These are phyloP conservation scores for Fusarium pseudoanthophilum DNA, from an alignment of 2,329 filamentous ascomycete genomes.

Conservation along the genomic window DNA sequence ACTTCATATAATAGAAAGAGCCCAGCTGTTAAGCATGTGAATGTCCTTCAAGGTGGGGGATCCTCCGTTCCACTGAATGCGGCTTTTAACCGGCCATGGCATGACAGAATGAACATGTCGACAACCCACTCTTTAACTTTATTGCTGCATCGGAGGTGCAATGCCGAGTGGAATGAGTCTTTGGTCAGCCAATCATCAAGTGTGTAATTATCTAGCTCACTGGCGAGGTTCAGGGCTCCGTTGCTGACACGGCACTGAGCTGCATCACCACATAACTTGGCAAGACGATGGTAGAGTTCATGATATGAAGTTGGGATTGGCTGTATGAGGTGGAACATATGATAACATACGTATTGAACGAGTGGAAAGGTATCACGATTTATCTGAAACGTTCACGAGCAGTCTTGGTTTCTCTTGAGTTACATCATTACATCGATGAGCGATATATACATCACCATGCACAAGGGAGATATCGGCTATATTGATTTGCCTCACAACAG, in stretches of 20 bases:
- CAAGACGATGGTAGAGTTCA: background rate
- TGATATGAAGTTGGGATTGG: background rate
- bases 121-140: slow-evolving; percentile 3
- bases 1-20: background rate
- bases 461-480: background rate
- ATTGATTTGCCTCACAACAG: background rate
- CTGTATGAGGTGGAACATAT: background rate
- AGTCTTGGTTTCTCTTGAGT: background rate
- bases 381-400: background rate
- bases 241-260: slow-evolving; percentile 12
- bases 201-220: slow-evolving; percentile 20
- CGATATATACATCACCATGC: background rate
- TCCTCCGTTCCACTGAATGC: slow-evolving; percentile 22
- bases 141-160: slow-evolving; percentile 18
- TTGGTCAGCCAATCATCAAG: slow-evolving; percentile 19
- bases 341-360: accelerated
- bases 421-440: background rate
- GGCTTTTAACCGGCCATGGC: slow-evolving; percentile 37
- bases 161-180: background rate
- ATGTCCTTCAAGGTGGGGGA: slow-evolving; percentile 8
- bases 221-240: background rate
- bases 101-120: slow-evolving; percentile 11
- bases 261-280: background rate
- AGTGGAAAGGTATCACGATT: background rate
- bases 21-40: background rate